Evolutionary conservation across 2,329 filamentous ascomycete species (phyloP).

Genomic region (Pseudocercospora fijiensis): DNA sequence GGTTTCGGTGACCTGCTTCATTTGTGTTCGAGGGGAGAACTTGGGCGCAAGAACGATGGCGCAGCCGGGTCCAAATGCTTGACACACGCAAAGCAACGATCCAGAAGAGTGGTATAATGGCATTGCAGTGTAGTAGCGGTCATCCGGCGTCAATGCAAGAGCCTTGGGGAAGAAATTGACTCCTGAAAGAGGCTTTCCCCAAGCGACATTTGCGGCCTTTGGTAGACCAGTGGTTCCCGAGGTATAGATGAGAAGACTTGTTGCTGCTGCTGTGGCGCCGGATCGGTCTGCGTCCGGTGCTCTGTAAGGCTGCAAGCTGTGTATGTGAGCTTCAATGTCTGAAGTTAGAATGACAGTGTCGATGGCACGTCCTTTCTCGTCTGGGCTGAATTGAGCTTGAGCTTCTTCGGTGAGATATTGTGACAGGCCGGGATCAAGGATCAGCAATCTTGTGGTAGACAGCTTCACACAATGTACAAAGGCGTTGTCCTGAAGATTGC

Average conservation of each 20-base stretch:
- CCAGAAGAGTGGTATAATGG: constrained; percentile 86
- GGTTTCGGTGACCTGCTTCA: constrained; percentile 69
- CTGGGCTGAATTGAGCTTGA: constrained; percentile 44
- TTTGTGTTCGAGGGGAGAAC: constrained; percentile 76
- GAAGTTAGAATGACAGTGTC: constrained; percentile 66
- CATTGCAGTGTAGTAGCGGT: constrained; percentile 85
- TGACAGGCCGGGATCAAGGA: constrained; percentile 66
- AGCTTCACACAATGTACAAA: constrained; percentile 72
- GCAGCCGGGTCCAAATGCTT: constrained; percentile 54
- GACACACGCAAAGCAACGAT: constrained; percentile 65
- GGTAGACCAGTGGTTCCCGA: constrained; percentile 83
- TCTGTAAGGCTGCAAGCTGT: constrained; percentile 28
- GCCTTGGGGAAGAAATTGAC: constrained; percentile 29
- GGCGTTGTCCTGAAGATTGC: constrained; percentile 71
- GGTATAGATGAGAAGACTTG: constrained; percentile 78
- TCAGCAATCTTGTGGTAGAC: constrained; percentile 63
- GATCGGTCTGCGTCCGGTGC: constrained; percentile 36
- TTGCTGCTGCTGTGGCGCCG: constrained; percentile 44
- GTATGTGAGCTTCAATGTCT: constrained; percentile 52
- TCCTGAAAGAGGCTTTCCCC: constrained; percentile 35
- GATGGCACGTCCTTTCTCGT: constrained; percentile 48
- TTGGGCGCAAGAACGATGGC: constrained; percentile 72
- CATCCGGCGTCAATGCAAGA: constrained; percentile 67
- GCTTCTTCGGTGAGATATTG: constrained; percentile 58
- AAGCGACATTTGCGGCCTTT: constrained; percentile 53